Evolutionary conservation across 176 grass and related monocot species (phyloP).

Genomic region (Eragrostis nindensis): DNA sequence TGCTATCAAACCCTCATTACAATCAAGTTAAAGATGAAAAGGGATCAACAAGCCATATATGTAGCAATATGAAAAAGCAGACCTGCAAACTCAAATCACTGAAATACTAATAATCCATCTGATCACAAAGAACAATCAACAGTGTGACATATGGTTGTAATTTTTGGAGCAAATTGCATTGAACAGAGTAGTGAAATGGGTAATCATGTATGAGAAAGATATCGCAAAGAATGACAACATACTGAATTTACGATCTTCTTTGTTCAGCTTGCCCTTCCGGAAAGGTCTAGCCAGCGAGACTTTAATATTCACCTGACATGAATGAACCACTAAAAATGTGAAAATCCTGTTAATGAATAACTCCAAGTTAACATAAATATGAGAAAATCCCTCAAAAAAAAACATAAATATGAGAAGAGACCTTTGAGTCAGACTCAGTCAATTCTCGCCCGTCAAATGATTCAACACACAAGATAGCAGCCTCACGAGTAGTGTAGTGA

Average conservation of each 20-base stretch:
- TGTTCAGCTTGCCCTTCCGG: constrained; percentile 54
- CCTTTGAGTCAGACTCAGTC: constrained; percentile 65
- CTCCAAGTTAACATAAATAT: not conserved
- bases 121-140: constrained; percentile 24
- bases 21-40: constrained; percentile 1
- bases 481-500: constrained; percentile 65
- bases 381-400: too few species aligned
- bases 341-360: constrained; percentile 29
- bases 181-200: not conserved
- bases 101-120: not conserved
- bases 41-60: not conserved
- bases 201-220: not conserved
- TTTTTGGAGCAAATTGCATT: not conserved
- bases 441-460: constrained; percentile 56
- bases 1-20: not conserved
- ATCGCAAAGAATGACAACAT: not conserved
- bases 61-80: not conserved
- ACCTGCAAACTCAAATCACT: constrained; percentile 3
- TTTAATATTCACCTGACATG: constrained; percentile 72
- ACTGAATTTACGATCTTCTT: constrained; percentile 47
- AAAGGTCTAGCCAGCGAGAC: constrained; percentile 68
- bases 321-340: constrained; percentile 43
- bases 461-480: constrained; percentile 69
- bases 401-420: constrained; percentile 28
- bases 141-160: not conserved